Evolutionary conservation across 805 yeast genomes (phyloP), one percentile per base, ranked within the genome.

Genomic region (Suhomyces sp.): DNA sequence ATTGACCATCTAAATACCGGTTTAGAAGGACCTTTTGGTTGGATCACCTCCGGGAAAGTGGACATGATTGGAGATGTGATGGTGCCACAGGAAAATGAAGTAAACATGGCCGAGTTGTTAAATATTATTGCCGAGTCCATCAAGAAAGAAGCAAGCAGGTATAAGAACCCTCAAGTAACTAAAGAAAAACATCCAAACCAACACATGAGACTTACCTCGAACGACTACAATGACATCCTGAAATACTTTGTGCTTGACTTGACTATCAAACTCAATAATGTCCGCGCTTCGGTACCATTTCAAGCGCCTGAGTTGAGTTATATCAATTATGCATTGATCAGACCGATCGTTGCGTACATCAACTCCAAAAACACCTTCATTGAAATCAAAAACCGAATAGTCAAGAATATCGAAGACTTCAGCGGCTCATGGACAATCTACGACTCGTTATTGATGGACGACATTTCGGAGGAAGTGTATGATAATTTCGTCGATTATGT

Each of bases 371-470:
- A 89, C 62, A 90, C 98, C 0, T 88, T 86, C 62, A 92, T 94
- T 53, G 97, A 96, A 43, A 84, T 93, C 53, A 78, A 84, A 54
- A 89, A 96, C 63, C 82, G 90, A 3, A 84, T 94, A 7, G 86
- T 86, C 31, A 94, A 94, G 64, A 80, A 82, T 44, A 69, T 91
- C 20, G 73, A 77, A 24, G 99, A 94, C 63, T 94, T 94, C 66
- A 91, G 89, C 60, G 99, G 99, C 0, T 83, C 96, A 6, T 94
- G 99, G 99, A 93, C 99, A 1, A 77, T 90, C 2, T 94, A 91
- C 67, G 99, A 94, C 65, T 86, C 94, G 24, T 75, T 86, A 48
- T 74, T 94, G 53, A 90, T 93, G 96, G 94, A 88, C 63, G 97
- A 93, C 63, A 77, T 94, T 47, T 86, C 94, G 25, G 85, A 85